Base-by-base conservation (phyloP, 2,329 filamentous ascomycete genomes). In the Furcasterigmium furcatum region DNA sequence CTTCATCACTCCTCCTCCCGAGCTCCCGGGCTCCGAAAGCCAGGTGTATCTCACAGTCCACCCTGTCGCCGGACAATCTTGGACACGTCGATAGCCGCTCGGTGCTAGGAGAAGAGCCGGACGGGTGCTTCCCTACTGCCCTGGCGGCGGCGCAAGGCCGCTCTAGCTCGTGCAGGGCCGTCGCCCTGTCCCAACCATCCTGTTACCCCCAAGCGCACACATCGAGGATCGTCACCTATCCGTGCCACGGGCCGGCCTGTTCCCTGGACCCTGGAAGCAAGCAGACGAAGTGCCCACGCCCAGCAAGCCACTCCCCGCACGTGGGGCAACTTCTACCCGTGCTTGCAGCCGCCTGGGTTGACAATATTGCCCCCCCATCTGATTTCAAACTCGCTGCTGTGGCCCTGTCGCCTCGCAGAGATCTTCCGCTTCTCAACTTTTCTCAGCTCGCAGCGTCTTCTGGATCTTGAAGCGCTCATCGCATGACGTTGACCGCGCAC, bases 271-370 rank as follows among this genome's bases (percentile, higher is more conserved):
- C 34, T 36, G 18, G 34, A 36, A 36, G 34, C 18, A 18, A 14
- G 18, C 34, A 36, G 34, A 36, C 34, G n/a, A 9, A 14, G n/a
- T 18, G n/a, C 34, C 34, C 34, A 36, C 34, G 34, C 34, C 34
- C 34, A 36, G 34, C 34, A 36, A 36, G 34, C 34, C 34, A 36
- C 34, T 36, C 34, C 34, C 34, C 34, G 34, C 34, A 36, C 34
- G 18, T 36, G 34, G 34, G 34, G 34, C 34, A 36, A 19, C 30
- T 36, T 36, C 34, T 18, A 12, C 16, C 14, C 34, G n/a, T 36
- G 12, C 9, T 18, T 18, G 34, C 34, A 16, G 34, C n/a, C 34
- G 18, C 34, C 34, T 36, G n/a, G 34, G 34, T 36, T 36, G 9
- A 36, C 16, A 36, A 36, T 18, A 36, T 36, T 36, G 34, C 34